Percentiles rank a stretch among this genome's conserved stretches.
Conservation (phyloP, 352 stramenopile genomes). For the Phytophthora citricola region DNA sequence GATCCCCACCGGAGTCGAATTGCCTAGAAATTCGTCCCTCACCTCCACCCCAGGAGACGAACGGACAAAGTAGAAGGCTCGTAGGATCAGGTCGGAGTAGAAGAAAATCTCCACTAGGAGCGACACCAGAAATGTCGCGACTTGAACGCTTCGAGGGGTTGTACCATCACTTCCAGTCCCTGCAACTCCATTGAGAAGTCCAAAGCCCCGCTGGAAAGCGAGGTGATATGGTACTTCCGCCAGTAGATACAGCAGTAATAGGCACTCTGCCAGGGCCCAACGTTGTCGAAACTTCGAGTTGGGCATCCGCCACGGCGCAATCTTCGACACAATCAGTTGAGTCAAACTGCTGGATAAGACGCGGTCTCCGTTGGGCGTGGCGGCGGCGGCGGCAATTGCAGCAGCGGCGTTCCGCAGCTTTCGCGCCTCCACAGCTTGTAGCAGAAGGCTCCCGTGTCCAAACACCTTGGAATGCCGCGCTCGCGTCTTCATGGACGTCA, state of each 20-base stretch:
- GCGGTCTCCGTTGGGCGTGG: slow-evolving; percentile 4
- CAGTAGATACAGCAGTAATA: slow-evolving; percentile 44
- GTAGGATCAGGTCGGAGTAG: slow-evolving; percentile 55
- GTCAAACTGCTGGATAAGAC: slow-evolving; percentile 9
- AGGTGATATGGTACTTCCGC: slow-evolving; percentile 55
- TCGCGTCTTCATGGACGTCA: slow-evolving; percentile 45
- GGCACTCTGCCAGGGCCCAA: slow-evolving; percentile 40
- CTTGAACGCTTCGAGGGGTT: slow-evolving; percentile 45
- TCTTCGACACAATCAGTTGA: slow-evolving; percentile 11
- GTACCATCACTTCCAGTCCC: slow-evolving; percentile 27
- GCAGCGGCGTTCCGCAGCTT: slow-evolving; percentile 25
- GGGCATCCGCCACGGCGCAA: slow-evolving; percentile 32
- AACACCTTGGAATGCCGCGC: slow-evolving; percentile 42
- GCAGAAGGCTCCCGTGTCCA: slow-evolving; percentile 38
- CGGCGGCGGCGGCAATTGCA: slow-evolving; percentile 5
- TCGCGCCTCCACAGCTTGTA: slow-evolving; percentile 34
- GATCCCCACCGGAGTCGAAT: slow-evolving; percentile 3
- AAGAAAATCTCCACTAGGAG: slow-evolving; percentile 69
- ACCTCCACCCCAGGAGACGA: slow-evolving; percentile 12
- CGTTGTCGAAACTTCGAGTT: slow-evolving; percentile 38
- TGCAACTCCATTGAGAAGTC: slow-evolving; percentile 39
- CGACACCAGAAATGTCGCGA: slow-evolving; percentile 39
- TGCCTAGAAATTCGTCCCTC: slow-evolving; percentile 20
- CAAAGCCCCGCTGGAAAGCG: slow-evolving; percentile 56
- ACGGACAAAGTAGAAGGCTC: slow-evolving; percentile 51